Evolutionary conservation across 768 basidiomycete genomes (phyloP).

Genomic region (Pulveroboletus ravenelii): DNA sequence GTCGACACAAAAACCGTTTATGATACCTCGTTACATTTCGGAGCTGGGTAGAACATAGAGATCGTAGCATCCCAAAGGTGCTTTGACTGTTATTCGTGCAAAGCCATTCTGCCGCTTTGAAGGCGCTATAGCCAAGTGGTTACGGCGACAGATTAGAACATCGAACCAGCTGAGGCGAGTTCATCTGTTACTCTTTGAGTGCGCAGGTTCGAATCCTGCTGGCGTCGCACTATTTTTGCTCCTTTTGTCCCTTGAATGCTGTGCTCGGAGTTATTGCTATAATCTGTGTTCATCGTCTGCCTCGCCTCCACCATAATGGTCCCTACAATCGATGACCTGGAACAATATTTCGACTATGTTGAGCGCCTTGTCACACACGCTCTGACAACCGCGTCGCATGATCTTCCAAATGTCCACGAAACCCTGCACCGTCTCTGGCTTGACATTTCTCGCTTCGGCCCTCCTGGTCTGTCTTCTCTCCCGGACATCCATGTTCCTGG

Average conservation of each 20-base stretch:
- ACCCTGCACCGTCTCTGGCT: conserved; percentile 66
- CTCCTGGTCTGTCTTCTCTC: conserved; percentile 39
- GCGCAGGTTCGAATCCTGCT: conserved; percentile 69
- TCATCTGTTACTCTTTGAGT: conserved; percentile 64
- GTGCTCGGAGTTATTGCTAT: conserved; percentile 3
- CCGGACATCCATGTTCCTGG: conserved; percentile 56
- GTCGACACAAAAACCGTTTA: conserved; percentile 3
- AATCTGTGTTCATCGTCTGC: not conserved
- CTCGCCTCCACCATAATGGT: conserved; percentile 19
- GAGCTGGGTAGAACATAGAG: not conserved
- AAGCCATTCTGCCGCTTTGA: fast-evolving
- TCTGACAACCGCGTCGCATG: conserved; percentile 50
- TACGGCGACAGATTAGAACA: conserved; percentile 73
- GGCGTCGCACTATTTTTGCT: conserved; percentile 39
- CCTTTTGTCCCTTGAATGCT: conserved; percentile 5
- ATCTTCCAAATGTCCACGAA: conserved; percentile 61
- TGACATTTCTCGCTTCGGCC: conserved; percentile 79
- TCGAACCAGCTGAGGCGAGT: not conserved
- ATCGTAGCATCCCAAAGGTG: not conserved
- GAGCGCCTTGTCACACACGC: conserved; percentile 60
- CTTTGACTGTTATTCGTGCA: no score
- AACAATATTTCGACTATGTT: conserved; percentile 62
- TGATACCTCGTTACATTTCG: conserved; percentile 3
- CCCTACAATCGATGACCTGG: conserved; percentile 58
- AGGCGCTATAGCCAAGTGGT: conserved; percentile 78